These are phyloP conservation scores for Pythium brassicae DNA, from an alignment of 352 stramenopile species.

Conservation along the genomic window DNA sequence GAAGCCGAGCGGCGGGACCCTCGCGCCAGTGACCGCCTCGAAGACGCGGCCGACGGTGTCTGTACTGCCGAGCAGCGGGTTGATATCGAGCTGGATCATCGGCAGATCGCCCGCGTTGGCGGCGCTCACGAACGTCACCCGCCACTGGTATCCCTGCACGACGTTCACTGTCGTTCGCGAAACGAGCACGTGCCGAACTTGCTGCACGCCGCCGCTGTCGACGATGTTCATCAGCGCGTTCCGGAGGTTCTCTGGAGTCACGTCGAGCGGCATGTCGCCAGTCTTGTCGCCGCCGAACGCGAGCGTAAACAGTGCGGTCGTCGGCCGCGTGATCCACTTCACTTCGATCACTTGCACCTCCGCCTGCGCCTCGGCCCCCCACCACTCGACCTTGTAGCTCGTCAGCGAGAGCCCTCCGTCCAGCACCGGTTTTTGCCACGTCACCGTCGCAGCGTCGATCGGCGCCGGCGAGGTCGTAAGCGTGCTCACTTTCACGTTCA, in stretches of 20 bases:
- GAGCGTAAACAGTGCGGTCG: slow-evolving; percentile 50
- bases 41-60: slow-evolving; percentile 39
- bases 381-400: slow-evolving; percentile 85
- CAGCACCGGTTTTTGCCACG: slow-evolving; percentile 59
- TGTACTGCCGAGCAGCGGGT: slow-evolving; percentile 13
- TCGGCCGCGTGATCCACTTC: slow-evolving; percentile 67
- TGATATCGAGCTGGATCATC: slow-evolving; percentile 54
- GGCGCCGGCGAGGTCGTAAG: slow-evolving; percentile 33
- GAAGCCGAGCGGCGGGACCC: slow-evolving; percentile 33
- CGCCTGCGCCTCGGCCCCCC: slow-evolving; percentile 31
- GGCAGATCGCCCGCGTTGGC: slow-evolving; percentile 52
- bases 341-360: slow-evolving; percentile 87
- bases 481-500: slow-evolving; percentile 60
- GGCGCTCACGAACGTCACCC: slow-evolving; percentile 54
- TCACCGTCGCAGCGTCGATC: slow-evolving; percentile 56
- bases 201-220: slow-evolving; percentile 14
- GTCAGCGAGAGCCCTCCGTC: slow-evolving; percentile 60
- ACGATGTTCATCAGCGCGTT: slow-evolving; percentile 88
- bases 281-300: slow-evolving; percentile 77
- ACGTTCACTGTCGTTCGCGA: slow-evolving; percentile 50
- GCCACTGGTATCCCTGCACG: slow-evolving; percentile 72
- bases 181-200: slow-evolving; percentile 49
- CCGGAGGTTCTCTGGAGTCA: slow-evolving; percentile 75
- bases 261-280: slow-evolving; percentile 64
- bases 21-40: slow-evolving; percentile 43